A percentile compares a stretch with the other conserved stretches of the same genome.
Conservation (phyloP, 352 stramenopile genomes). For the Globisporangium iwayamae region DNA sequence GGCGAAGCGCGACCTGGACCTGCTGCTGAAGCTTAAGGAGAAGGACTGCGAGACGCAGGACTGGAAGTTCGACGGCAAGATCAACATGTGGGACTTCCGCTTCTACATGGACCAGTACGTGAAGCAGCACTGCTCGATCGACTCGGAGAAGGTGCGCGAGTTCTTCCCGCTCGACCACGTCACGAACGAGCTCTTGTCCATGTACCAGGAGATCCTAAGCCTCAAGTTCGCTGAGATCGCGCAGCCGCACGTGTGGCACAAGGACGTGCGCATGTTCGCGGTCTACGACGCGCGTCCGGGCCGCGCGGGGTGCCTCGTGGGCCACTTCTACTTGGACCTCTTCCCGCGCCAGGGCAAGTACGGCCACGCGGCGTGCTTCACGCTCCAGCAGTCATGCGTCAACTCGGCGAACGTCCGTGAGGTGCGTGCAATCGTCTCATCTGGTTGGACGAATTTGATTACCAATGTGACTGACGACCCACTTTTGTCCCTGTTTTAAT, state of each 20-base stretch:
- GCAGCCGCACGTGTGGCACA: conserved; percentile 83
- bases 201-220: conserved; percentile 88
- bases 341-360: conserved; percentile 87
- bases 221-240: conserved; percentile 83
- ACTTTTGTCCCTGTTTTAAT: conserved; percentile 10
- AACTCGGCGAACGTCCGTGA: conserved; percentile 58
- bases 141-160: conserved; percentile 81
- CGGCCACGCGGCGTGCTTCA: conserved; percentile 87
- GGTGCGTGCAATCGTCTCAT: conserved; percentile 9
- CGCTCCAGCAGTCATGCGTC: conserved; percentile 75
- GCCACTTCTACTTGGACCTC: conserved; percentile 88
- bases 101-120: conserved; percentile 89
- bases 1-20: conserved; percentile 69
- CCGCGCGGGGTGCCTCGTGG: conserved; percentile 57
- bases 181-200: conserved; percentile 74
- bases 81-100: conserved; percentile 90
- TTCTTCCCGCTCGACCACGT: conserved; percentile 89
- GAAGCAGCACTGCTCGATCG: conserved; percentile 86
- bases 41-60: conserved; percentile 45
- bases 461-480: not conserved
- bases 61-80: conserved; percentile 74
- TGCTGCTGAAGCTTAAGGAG: conserved; percentile 73
- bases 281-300: conserved; percentile 68
- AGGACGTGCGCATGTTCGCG: conserved; percentile 84
- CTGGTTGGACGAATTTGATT: not conserved